Conservation (phyloP, 1,139 yeast genomes). For the Geotrichum candidum region DNA sequence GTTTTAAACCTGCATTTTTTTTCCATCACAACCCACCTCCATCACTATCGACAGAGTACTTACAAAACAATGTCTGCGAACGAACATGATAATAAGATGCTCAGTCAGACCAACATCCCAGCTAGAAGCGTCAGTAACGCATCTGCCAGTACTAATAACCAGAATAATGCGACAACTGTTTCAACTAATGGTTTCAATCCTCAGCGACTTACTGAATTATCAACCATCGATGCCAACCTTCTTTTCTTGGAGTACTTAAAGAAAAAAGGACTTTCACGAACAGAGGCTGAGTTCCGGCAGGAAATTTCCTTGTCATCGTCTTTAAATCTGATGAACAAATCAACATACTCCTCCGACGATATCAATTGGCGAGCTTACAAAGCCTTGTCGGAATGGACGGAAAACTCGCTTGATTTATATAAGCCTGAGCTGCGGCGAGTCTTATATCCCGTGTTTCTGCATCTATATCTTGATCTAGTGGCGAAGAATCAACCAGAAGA, state of each 20-base stretch:
- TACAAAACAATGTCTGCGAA: neutral
- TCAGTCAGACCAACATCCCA: neutral
- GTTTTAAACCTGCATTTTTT: neutral
- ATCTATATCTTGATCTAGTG: constrained; percentile 75
- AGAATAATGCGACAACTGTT: neutral
- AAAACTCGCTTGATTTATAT: constrained; percentile 83
- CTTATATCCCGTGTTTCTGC: constrained; percentile 85
- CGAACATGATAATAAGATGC: neutral
- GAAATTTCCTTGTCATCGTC: constrained; percentile 40
- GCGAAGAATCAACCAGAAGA: constrained; percentile 52
- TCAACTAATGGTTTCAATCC: neutral
- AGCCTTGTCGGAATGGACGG: constrained; percentile 82
- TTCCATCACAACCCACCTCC: constrained; percentile 3
- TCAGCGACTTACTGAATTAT: neutral
- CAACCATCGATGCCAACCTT: neutral
- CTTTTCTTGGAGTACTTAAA: constrained; percentile 78
- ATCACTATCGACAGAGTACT: constrained; percentile 2
- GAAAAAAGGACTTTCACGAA: constrained; percentile 88
- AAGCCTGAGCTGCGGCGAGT: constrained; percentile 81
- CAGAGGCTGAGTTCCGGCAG: constrained; percentile 88
- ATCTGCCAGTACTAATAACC: neutral
- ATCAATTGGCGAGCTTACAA: constrained; percentile 55
- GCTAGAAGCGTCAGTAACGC: neutral
- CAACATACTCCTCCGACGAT: neutral
- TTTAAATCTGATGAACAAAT: neutral